phyloP scores from a whole-genome alignment of 257 asterid genomes.

The Paraleonurus japonicus region DNA sequence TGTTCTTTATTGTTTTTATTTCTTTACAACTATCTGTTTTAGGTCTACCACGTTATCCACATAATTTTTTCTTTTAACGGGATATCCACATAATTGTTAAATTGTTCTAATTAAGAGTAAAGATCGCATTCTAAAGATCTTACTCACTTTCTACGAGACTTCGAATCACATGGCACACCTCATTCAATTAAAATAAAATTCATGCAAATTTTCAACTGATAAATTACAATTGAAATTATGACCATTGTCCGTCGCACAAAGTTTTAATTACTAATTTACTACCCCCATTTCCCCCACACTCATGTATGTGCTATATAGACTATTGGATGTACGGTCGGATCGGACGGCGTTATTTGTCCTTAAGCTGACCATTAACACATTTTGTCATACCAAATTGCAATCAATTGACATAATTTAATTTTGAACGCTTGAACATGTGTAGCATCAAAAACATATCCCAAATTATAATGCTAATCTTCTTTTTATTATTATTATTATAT shows the following conservation, averaged over 20 bases:
- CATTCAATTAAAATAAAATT: background rate
- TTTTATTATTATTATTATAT: too few relatives aligned
- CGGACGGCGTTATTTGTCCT: background rate
- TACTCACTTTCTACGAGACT: too few relatives aligned
- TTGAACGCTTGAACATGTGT: background rate
- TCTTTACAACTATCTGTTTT: background rate
- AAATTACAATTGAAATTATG: background rate
- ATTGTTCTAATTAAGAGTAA: too few relatives aligned
- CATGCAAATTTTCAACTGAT: background rate
- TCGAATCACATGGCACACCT: too few relatives aligned
- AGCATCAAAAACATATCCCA: too few relatives aligned
- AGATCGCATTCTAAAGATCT: background rate
- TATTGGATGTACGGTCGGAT: background rate
- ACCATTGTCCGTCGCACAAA: background rate
- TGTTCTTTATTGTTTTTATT: background rate
- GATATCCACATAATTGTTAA: too few relatives aligned
- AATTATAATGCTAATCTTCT: too few relatives aligned
- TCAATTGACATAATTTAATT: background rate
- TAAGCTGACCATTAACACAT: background rate
- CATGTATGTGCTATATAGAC: too few relatives aligned
- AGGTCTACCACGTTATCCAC: background rate
- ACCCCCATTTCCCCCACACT: background rate
- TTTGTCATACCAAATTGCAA: background rate
- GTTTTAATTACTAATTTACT: too few relatives aligned
- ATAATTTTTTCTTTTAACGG: too few relatives aligned